Evolutionary conservation across 1,284 basidiomycete species (phyloP), one percentile per base, ranked within the genome.

Genomic region (Blastosporella zonata): DNA sequence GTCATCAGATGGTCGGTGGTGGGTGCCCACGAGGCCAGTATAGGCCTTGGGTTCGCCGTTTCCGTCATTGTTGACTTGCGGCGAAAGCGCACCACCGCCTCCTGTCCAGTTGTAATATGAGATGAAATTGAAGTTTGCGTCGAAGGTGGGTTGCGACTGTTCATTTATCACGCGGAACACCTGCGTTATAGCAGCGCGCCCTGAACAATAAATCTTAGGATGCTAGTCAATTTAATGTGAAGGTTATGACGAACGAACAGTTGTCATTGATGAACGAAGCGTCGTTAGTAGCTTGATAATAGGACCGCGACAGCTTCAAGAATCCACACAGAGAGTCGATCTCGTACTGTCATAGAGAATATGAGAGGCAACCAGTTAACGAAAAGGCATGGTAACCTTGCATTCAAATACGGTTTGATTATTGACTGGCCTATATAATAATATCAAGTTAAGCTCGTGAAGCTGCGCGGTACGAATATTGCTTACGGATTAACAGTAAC

Each of bases 31-130:
- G 57, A 87, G 69, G 28, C 74, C 79, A 8, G 79, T 84, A 58
- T 77, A 81, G 6, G 75, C 77, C 61, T 81, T 86, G 0, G 81
- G 85, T 59, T 87, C 84, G 7, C 79, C 79, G 58, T 83, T 86
- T 2, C 85, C 86, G 0, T 58, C 66, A 60, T 90, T 90, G 44
- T 71, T 66, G 1, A 89, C 85, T 13, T 72, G 65, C 2, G 84
- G 84, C 29, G 81, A 82, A 49, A 81, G 72, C 13, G 83, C 70
- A 9, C 84, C 83, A 49, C 70, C 65, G 10, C 77, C 75, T 18
- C 86, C 87, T 10, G 86, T 87, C 87, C 86, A 90, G 61, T 87
- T 88, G 61, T 87, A 90, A 62, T 79, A 87, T 2, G 84, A 87
- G 35, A 87, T 69, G 55, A 84, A 80, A 62, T 87, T 82, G 66